These are phyloP conservation scores for Zizania latifolia DNA, from an alignment of 176 grass and related monocot genomes.

Conservation along the genomic window DNA sequence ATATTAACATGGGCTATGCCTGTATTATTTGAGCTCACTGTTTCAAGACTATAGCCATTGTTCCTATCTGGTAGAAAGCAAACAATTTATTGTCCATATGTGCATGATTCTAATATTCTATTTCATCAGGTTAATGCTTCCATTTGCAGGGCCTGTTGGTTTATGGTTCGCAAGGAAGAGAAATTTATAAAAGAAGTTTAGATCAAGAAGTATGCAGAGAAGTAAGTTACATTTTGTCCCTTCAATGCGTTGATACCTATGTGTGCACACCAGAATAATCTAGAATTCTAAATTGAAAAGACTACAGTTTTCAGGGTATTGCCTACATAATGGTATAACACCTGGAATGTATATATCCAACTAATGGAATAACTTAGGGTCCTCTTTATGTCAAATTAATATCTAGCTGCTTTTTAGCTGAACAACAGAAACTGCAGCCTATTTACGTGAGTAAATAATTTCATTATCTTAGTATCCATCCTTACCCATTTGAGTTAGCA, in stretches of 20 bases:
- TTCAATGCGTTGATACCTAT: background rate
- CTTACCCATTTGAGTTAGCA: background rate
- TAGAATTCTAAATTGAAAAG: background rate
- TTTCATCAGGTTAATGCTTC: slow-evolving; percentile 21
- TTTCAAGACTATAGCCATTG: background rate
- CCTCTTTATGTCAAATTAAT: background rate
- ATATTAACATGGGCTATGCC: background rate
- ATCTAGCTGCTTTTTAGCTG: background rate
- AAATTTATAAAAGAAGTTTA: slow-evolving; percentile 79
- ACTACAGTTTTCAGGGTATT: background rate
- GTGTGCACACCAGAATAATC: background rate
- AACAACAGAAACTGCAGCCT: background rate
- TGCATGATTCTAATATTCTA: background rate
- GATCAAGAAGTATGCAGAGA: slow-evolving; percentile 87
- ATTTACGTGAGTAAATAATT: background rate
- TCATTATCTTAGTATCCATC: background rate
- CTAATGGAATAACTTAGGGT: background rate
- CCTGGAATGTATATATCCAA: background rate
- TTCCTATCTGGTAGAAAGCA: slow-evolving; percentile 14
- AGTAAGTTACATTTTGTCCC: slow-evolving; percentile 38
- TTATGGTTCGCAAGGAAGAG: slow-evolving; percentile 79
- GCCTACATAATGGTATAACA: background rate
- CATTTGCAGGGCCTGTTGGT: slow-evolving; percentile 74
- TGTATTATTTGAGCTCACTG: background rate
- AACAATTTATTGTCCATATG: background rate